Evolutionary conservation across 257 asterid genomes (phyloP).

Genomic region (Galeopsis tetrahit): DNA sequence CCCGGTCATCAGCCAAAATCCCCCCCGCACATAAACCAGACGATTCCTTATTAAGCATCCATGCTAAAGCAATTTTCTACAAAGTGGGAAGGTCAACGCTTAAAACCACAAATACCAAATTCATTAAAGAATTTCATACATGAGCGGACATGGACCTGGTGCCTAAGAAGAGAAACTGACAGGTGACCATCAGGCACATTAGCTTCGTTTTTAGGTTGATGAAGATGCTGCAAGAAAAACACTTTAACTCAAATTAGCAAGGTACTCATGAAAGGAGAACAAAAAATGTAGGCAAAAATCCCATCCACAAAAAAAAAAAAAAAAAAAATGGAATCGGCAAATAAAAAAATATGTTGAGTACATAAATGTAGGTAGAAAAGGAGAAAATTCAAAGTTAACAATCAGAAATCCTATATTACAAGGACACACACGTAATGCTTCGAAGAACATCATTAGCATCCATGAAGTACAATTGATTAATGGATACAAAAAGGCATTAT

Average conservation of each 20-base stretch:
- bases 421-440: neutral
- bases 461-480: slow-evolving; percentile 1
- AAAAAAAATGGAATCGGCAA: neutral
- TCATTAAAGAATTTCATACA: slow-evolving; percentile 33
- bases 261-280: slow-evolving; percentile 1
- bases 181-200: slow-evolving; percentile 68
- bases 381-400: neutral
- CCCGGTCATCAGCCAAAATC: slow-evolving; percentile 99
- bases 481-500: neutral
- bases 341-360: slow-evolving; percentile 6
- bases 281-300: slow-evolving; percentile 15
- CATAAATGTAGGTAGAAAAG: slow-evolving; percentile 3
- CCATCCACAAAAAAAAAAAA: neutral
- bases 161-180: slow-evolving; percentile 94
- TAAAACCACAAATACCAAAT: slow-evolving; percentile 32
- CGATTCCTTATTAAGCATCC: slow-evolving; percentile 94
- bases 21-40: slow-evolving; percentile 88
- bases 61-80: slow-evolving; percentile 91
- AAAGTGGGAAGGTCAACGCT: slow-evolving; percentile 37
- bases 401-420: slow-evolving; percentile 3
- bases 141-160: slow-evolving; percentile 71
- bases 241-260: slow-evolving; percentile 23
- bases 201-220: slow-evolving; percentile 65
- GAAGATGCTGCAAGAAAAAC: slow-evolving; percentile 66
- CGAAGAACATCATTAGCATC: slow-evolving; percentile 4